Evolutionary conservation across 1,139 yeast genomes (phyloP), one percentile per base, ranked within the genome.

Genomic region (Hyphopichia fennica): DNA sequence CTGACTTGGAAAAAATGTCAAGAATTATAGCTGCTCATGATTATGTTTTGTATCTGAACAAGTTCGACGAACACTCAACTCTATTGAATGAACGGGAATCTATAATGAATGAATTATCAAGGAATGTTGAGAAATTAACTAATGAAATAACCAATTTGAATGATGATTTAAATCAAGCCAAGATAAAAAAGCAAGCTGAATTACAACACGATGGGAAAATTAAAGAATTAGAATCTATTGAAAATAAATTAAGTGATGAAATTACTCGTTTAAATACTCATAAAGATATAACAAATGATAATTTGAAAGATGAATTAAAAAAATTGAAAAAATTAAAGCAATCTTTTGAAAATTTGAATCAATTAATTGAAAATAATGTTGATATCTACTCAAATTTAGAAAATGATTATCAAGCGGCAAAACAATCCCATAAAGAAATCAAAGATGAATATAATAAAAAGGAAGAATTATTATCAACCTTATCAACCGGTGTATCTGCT

Each of bases 401-500:
- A 45, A 45, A 48, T 2, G 58, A 72, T 10, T 82, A 78, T 52
- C 68, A 70, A 2, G 51, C 52, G 0, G 64, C 82, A 10, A 81
- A 78, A 41, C 58, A 59, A 1, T 58, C 67, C 33, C 63, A 85
- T 9, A 65, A 62, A 4, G 56, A 60, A 2, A 54, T 81, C 43
- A 82, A 81, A 47, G 69, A 68, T 6, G 72, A 73, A n/a, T 73
- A 77, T 45, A 69, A 72, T 29, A 77, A 72, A 47, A 87, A 87
- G 51, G 95, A 89, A 55, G 97, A 91, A 49, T 71, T 91, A 17
- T 66, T 89, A 14, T 84, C 95, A 4, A 83, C 96, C 0, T 71
- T 95, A 34, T 83, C 93, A 0, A 91, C 98, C 0, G 99, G 99
- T 53, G 83, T 93, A 13, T 87, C 97, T 0, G 79, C 96, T 0